phyloP scores from a whole-genome alignment of 208 protist species.

The Entamoeba histolytica region DNA sequence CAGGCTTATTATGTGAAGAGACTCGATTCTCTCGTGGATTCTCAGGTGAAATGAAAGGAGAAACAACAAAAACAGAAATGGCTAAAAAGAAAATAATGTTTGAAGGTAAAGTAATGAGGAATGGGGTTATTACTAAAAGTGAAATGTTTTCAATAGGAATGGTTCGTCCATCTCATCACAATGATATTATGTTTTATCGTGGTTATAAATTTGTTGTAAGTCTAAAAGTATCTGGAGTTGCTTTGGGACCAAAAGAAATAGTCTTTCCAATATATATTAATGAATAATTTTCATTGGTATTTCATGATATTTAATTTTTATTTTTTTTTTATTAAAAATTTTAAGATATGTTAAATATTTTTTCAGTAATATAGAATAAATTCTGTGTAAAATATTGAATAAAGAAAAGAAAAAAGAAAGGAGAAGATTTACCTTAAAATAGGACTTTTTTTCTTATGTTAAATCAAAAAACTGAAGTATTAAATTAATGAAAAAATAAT shows the following conservation, averaged over 20 bases:
- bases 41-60: not conserved
- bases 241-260: not conserved
- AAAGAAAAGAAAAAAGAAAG: too few relatives aligned
- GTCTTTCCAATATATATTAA: not conserved
- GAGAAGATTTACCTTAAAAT: too few relatives aligned
- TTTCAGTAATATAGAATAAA: too few relatives aligned
- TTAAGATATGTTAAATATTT: too few relatives aligned
- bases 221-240: not conserved
- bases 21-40: not conserved
- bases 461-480: too few relatives aligned
- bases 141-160: not conserved
- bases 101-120: not conserved
- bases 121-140: not conserved
- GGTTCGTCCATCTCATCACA: not conserved
- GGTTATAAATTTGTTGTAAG: not conserved
- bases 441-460: too few relatives aligned
- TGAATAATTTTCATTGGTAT: not conserved
- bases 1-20: not conserved
- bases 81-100: not conserved
- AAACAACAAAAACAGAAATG: not conserved
- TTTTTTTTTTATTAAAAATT: too few relatives aligned
- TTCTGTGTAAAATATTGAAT: too few relatives aligned
- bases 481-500: too few relatives aligned
- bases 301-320: too few relatives aligned
- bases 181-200: not conserved